phyloP scores from a whole-genome alignment of 495 filamentous ascomycete species.

The Penicillium daleae region DNA sequence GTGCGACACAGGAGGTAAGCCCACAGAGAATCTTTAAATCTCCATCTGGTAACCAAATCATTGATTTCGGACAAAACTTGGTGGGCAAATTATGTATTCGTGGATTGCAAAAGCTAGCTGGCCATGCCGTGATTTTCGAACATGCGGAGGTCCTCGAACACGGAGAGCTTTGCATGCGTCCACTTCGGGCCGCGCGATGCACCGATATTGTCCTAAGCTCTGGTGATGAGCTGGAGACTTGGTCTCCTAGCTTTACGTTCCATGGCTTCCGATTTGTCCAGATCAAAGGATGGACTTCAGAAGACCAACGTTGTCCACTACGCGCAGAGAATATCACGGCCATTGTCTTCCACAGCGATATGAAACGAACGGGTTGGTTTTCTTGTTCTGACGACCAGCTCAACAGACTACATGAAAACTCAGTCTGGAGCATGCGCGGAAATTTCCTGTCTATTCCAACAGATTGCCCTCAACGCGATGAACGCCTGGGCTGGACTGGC shows the following conservation, averaged over 20 bases:
- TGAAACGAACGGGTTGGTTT: constrained; percentile 51
- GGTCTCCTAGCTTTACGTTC: constrained; percentile 52
- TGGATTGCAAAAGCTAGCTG: constrained; percentile 34
- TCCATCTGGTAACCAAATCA: constrained; percentile 38
- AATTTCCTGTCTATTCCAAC: constrained; percentile 60
- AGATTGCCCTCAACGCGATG: constrained; percentile 60
- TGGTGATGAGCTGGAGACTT: constrained; percentile 23
- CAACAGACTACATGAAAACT: constrained; percentile 54
- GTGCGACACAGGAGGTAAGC: constrained; percentile 36
- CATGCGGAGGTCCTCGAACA: constrained; percentile 57
- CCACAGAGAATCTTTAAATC: constrained; percentile 44
- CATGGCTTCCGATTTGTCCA: constrained; percentile 60
- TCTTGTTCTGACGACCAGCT: constrained; percentile 50
- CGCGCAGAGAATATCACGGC: constrained; percentile 40
- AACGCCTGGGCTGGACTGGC: constrained; percentile 60
- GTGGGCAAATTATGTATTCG: constrained; percentile 46
- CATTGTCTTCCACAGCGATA: constrained; percentile 54
- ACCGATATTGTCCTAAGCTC: constrained; percentile 39
- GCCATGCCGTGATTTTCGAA: constrained; percentile 32
- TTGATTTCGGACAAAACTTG: constrained; percentile 60
- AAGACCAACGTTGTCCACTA: constrained; percentile 19
- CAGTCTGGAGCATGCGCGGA: constrained; percentile 55
- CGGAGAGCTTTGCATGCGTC: constrained; percentile 50
- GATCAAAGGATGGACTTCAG: constrained; percentile 47
- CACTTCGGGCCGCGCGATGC: constrained; percentile 46